phyloP scores from a whole-genome alignment of 306 rosid species.

The Betula pendula region DNA sequence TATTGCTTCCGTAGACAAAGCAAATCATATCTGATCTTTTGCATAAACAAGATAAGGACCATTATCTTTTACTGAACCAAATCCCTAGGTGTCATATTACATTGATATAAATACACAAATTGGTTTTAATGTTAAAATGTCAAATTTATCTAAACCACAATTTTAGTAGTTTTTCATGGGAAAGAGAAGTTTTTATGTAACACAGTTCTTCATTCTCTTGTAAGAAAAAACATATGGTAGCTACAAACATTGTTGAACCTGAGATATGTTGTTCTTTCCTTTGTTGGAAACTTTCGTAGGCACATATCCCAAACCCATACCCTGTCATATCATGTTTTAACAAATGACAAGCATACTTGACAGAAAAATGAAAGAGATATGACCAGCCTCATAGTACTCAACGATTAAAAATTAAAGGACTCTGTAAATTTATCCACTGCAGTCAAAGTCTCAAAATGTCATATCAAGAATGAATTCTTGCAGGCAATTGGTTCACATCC shows the following conservation, averaged over 20 bases:
- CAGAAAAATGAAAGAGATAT: neutral
- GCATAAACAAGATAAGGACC: neutral
- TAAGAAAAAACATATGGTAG: too few species aligned
- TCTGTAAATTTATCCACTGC: neutral
- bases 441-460: neutral
- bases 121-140: neutral
- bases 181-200: too few species aligned
- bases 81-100: neutral
- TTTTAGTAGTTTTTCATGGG: too few species aligned
- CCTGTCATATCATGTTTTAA: neutral
- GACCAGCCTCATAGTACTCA: neutral
- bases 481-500: neutral
- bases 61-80: neutral
- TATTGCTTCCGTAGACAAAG: neutral
- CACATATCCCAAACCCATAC: neutral
- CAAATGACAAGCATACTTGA: neutral
- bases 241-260: too few species aligned
- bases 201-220: too few species aligned
- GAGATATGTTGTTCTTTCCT: too few species aligned
- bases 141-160: neutral
- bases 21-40: neutral
- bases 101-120: neutral
- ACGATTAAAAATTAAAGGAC: neutral
- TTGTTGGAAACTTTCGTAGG: too few species aligned
- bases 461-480: too few species aligned